These are phyloP conservation scores for Solanum ahanhuiri DNA, from an alignment of 257 asterid species.

Conservation along the genomic window DNA sequence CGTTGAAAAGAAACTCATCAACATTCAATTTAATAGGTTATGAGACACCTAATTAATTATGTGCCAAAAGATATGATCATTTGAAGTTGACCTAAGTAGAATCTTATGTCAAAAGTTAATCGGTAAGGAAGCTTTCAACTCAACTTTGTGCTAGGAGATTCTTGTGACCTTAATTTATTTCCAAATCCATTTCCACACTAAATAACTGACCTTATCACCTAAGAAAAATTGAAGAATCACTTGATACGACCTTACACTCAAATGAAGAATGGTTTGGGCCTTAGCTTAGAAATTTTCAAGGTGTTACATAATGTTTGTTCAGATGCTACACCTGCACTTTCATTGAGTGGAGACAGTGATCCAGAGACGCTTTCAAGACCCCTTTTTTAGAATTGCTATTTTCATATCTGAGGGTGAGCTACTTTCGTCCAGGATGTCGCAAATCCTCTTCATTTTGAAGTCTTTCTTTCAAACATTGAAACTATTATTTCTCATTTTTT, in stretches of 20 bases:
- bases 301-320: background rate
- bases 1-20: too few relatives aligned
- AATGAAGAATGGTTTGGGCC: background rate
- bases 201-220: background rate
- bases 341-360: background rate
- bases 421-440: background rate
- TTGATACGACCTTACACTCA: background rate
- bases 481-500: too few relatives aligned
- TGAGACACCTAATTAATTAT: background rate
- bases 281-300: background rate
- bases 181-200: too few relatives aligned
- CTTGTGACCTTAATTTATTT: background rate
- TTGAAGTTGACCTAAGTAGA: background rate
- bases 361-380: background rate
- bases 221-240: background rate
- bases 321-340: background rate
- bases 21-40: background rate
- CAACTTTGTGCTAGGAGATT: background rate
- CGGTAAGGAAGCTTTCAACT: background rate
- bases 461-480: background rate
- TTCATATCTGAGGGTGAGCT: background rate
- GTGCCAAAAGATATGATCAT: background rate
- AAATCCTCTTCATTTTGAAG: background rate
- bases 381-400: background rate
- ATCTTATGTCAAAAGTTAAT: background rate